Base-by-base conservation (phyloP, 1,284 basidiomycete genomes). In the Wallemia hederae region DNA sequence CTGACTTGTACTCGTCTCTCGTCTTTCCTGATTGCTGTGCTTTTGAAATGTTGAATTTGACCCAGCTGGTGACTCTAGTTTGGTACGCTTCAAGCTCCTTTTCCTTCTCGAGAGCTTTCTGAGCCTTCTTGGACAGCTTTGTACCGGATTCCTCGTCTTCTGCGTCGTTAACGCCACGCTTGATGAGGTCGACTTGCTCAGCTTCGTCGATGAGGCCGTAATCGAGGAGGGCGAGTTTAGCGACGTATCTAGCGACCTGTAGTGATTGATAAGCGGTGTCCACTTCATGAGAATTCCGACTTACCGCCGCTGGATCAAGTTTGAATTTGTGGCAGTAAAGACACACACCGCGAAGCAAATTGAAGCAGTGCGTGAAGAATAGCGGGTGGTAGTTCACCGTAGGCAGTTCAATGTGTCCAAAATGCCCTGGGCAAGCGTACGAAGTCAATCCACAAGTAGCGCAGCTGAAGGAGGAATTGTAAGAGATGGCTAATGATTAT, bases 391-490 rank as follows among this genome's bases (percentile, higher is more conserved):
- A 98, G 15, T 49, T 49, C 3, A 49, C 39, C 66, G 88, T 78
- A 59, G 90, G 90, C 66, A 99, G 76, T 74, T 99, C 94, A 67
- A 98, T 91, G 72, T 98, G 90, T 62, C 91, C 92, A 74, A 98
- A 99, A 72, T 98, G 94, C 61, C 94, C 94, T 28, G 94, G 92
- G 74, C 90, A 92, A 70, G 92, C 87, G 28, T 86, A 82, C 88
- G 92, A 94, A 59, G 90, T 92, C 77, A 96, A 90, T 67, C 90
- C 90, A 72, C 94, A 98, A 26, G 94, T 98, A 75, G 97, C 90
- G 71, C 94, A 98, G 76, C 98, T 98, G 76, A 92, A 97, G 73
- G 97, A 96, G 65, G 94, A n/a, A n/a, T n/a, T 80, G 76, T 98
- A 92, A 71, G 97, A 97, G 58, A 87, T 64, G 62, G 22, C 5